Evolutionary conservation across 2,329 filamentous ascomycete genomes (phyloP).

Genomic region (Talaromyces verruculosus): DNA sequence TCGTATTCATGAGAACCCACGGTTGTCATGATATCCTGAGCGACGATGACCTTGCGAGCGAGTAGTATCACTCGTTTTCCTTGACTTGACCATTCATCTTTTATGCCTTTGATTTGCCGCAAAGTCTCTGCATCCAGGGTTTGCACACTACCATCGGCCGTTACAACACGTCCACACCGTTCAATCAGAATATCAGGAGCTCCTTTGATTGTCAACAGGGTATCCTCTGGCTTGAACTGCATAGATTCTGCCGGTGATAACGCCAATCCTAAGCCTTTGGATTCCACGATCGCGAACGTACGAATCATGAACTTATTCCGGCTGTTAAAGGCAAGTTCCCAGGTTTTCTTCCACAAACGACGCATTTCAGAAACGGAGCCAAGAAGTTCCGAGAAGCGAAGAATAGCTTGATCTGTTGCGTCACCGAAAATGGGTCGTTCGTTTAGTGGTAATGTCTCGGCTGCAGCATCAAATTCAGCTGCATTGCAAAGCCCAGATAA

Average conservation of each 20-base stretch:
- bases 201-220: constrained; percentile 72
- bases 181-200: constrained; percentile 71
- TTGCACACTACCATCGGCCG: constrained; percentile 55
- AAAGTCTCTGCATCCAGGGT: constrained; percentile 50
- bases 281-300: constrained; percentile 49
- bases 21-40: constrained; percentile 39
- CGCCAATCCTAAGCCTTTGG: constrained; percentile 20
- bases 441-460: constrained; percentile 57
- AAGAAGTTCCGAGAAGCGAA: constrained; percentile 68
- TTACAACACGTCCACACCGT: constrained; percentile 60
- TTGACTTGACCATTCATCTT: constrained; percentile 67
- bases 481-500: constrained; percentile 70
- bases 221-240: constrained; percentile 26
- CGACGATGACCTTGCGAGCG: constrained; percentile 59
- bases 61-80: constrained; percentile 68
- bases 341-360: constrained; percentile 64
- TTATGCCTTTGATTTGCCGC: constrained; percentile 56
- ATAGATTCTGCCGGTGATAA: constrained; percentile 31
- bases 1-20: constrained; percentile 56
- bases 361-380: constrained; percentile 61
- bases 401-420: constrained; percentile 72
- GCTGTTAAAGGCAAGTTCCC: constrained; percentile 73
- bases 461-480: constrained; percentile 70
- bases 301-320: constrained; percentile 82
- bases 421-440: constrained; percentile 70